Base-by-base conservation (phyloP, 1,139 yeast genomes). In the Protomyces macrosporus region DNA sequence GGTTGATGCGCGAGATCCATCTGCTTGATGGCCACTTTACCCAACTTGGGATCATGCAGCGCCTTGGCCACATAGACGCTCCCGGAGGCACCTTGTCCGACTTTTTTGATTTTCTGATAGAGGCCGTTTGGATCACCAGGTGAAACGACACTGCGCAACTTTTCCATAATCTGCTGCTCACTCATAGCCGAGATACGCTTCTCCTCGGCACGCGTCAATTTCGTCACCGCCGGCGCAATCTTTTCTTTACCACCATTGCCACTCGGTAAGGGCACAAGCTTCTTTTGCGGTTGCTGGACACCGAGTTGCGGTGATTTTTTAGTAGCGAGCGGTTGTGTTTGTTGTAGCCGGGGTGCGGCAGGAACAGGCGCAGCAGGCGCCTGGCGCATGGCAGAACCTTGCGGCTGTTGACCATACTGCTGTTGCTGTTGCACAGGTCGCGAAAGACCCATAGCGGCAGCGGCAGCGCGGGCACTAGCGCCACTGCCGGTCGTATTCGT, bases 71-170 rank as follows among this genome's bases (percentile, higher is more conserved):
- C 81, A 72, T 89, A 95, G 32, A 95, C 99, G 1, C 93, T 88
- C 16, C 99, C 99, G 67, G 93, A 85, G 0, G 98, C 99, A 71
- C 99, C 99, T 77, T 95, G 98, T n/a, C 99, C 99, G 2, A 97
- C 96, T 73, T 90, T 90, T 75, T 89, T 95, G 70, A 93, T 82
- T 76, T 90, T 88, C 72, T 87, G 88, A 77, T 90, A 95, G 65
- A 85, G 81, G 40, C 90, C 87, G 5, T 88, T 81, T 14, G 99
- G 98, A 75, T 93, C 96, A 56, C 84, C 81, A 68, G 82, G 83
- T 68, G 87, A 85, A 3, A 95, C 97, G 36, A 91, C 97, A 3
- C 90, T 84, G 68, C 87, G 84, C 70, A 95, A 80, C 73, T 88
- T 89, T 53, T 88, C 86, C 82, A 95, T 83, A 51, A 90, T 82